Percentiles rank a stretch among this genome's conserved stretches.
phyloP scores from a whole-genome alignment of 2,329 filamentous ascomycete genomes.

The Alternaria conjuncta region DNA sequence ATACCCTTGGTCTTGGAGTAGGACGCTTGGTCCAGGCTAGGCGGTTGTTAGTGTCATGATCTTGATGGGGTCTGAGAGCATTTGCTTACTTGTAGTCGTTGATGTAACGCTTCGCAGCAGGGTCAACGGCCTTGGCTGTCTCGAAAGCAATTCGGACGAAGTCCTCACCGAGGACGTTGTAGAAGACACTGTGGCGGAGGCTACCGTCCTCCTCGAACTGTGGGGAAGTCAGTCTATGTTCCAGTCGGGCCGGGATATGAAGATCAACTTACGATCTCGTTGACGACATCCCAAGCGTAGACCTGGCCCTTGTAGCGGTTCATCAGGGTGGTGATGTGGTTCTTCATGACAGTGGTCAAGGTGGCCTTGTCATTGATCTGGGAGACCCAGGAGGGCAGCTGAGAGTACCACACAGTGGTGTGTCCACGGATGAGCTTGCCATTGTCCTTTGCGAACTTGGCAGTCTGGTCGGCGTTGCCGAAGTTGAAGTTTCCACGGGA shows the following conservation, averaged over 20 bases:
- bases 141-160: slow-evolving; percentile 76
- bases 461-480: slow-evolving; percentile 63
- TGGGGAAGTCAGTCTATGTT: slow-evolving; percentile 27
- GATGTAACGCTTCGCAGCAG: slow-evolving; percentile 74
- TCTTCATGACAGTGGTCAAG: slow-evolving; percentile 65
- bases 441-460: slow-evolving; percentile 63
- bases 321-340: slow-evolving; percentile 66
- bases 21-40: slow-evolving; percentile 67
- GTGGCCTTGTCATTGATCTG: slow-evolving; percentile 60
- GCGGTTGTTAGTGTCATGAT: slow-evolving; percentile 10
- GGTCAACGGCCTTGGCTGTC: slow-evolving; percentile 71
- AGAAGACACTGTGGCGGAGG: slow-evolving; percentile 69
- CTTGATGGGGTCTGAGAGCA: neutral
- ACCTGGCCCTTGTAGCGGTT: slow-evolving; percentile 69
- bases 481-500: slow-evolving; percentile 56
- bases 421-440: slow-evolving; percentile 68
- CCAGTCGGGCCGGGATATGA: neutral
- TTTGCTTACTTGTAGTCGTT: slow-evolving; percentile 65
- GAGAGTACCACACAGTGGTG: slow-evolving; percentile 69
- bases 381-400: slow-evolving; percentile 63
- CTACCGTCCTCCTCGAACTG: slow-evolving; percentile 65
- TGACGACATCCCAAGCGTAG: slow-evolving; percentile 68
- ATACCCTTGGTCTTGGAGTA: slow-evolving; percentile 67
- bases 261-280: slow-evolving; percentile 58
- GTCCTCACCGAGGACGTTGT: slow-evolving; percentile 71